Base-by-base conservation (phyloP, 2,329 filamentous ascomycete species). In the Hypomyces perniciosus region DNA sequence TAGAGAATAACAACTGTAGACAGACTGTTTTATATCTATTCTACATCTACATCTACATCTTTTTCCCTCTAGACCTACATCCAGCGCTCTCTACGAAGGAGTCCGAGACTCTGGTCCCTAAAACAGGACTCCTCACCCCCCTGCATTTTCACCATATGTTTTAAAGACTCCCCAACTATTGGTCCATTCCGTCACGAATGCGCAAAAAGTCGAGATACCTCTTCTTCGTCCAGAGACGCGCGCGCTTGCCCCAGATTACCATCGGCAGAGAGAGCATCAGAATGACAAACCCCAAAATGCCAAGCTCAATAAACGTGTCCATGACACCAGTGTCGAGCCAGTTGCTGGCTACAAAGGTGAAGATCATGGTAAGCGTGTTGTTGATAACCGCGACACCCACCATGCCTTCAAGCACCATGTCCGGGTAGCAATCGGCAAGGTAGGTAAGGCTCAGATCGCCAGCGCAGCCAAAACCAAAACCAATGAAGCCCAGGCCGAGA, bases 401-500 rank as follows among this genome's bases (percentile, higher is more conserved):
- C 77, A 80, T 80, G 29, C 78, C 78, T 56, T 80, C 77, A 3
- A 80, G 64, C 5, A 80, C 72, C 71, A 79, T 79, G 33, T 79
- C 77, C 1, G 77, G 76, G 52, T 80, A 80, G 4, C 73, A 73
- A 52, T 80, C 78, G 56, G 77, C 76, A 4, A 80, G 64, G 53
- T 80, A 80, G 0, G 77, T 74, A 68, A 78, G 72, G 48, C 72
- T 70, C 51, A 82, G 60, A 61, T 81, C 79, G 5, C 79, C 79
- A 2, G 77, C 77, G 46, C 78, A 81, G 6, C 79, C 79, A 62
- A 78, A 81, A 2, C 79, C 79, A 49, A 82, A 81, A 4, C 79
- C 79, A 29, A 80, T 80, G 56, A 81, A 74, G 4, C 75, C 79
- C 1, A 81, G 64, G 2, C 76, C 79, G 10, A 81, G 66, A 48